These are phyloP conservation scores for Quambalaria eucalypti DNA, from an alignment of 1,284 basidiomycete species.

Conservation along the genomic window DNA sequence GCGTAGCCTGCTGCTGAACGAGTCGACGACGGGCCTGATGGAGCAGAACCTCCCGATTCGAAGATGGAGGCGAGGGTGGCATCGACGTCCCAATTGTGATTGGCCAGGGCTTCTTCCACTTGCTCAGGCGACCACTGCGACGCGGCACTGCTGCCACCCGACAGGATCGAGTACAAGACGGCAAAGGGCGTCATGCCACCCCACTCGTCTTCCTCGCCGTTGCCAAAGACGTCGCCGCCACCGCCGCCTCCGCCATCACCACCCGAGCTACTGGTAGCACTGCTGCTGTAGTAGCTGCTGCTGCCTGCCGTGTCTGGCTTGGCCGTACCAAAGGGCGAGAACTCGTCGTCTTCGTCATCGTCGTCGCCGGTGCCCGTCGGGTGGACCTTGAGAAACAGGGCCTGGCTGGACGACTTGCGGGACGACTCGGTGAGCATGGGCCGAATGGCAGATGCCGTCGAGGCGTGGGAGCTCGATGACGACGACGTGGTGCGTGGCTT, in stretches of 20 bases:
- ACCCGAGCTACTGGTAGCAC: not conserved
- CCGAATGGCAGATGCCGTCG: not conserved
- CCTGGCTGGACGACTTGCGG: not conserved
- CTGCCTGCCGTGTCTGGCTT: constrained; percentile 3
- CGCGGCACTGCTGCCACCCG: constrained; percentile 2
- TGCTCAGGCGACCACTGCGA: constrained; percentile 62
- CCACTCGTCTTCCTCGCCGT: not conserved
- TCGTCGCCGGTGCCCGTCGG: constrained; percentile 29
- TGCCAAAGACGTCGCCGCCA: not conserved
- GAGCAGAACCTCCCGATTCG: constrained; percentile 53
- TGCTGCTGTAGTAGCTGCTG: not conserved
- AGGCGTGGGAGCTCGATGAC: constrained; percentile 1
- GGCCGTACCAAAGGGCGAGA: constrained; percentile 52
- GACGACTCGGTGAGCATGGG: not conserved
- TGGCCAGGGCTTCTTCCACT: constrained; percentile 80
- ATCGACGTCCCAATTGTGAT: constrained; percentile 88
- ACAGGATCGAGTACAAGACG: constrained; percentile 75
- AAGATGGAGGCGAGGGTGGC: constrained; percentile 84
- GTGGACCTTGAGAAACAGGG: constrained; percentile 17
- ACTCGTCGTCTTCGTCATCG: constrained; percentile 55
- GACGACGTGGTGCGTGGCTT: constrained; percentile 21
- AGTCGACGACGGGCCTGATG: constrained; percentile 20
- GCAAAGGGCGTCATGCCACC: constrained; percentile 81
- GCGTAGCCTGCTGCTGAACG: constrained; percentile 14
- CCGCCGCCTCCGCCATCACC: not conserved